Conservation (phyloP, 306 rosid genomes). For the Quercus rubra region DNA sequence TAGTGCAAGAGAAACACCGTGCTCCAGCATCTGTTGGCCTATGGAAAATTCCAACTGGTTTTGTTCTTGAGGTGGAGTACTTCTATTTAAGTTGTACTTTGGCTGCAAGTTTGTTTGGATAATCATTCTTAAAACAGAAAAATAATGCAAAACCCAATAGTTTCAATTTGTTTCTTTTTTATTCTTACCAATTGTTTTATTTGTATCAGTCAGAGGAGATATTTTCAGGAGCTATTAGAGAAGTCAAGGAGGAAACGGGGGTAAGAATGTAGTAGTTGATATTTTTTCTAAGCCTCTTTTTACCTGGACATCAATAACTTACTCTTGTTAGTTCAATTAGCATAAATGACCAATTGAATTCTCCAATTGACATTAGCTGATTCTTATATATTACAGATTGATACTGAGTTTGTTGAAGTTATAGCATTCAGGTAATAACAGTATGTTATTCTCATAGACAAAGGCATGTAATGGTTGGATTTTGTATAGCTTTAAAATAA, state of each 20-base stretch:
- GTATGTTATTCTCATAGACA: neutral
- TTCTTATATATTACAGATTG: conserved; percentile 55
- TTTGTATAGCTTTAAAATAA: too few species aligned
- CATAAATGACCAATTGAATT: neutral
- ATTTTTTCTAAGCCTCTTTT: neutral
- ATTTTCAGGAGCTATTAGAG: conserved; percentile 87
- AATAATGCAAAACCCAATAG: conserved; percentile 11
- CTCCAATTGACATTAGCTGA: conserved; percentile 18
- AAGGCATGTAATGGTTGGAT: neutral
- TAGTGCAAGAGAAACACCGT: conserved; percentile 91
- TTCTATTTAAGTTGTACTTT: neutral
- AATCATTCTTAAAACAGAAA: neutral
- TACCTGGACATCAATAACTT: neutral
- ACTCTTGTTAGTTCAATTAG: neutral
- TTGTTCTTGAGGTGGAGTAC: conserved; percentile 70
- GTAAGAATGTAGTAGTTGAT: conserved; percentile 32
- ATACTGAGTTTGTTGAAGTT: conserved; percentile 85
- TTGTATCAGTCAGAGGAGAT: conserved; percentile 79
- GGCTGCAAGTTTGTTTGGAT: neutral
- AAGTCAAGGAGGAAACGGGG: conserved; percentile 98
- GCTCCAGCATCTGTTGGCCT: conserved; percentile 49
- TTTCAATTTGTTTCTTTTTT: conserved; percentile 1
- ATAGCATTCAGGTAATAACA: conserved; percentile 83
- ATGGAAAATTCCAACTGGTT: conserved; percentile 99
- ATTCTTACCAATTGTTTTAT: conserved; percentile 25